These are phyloP conservation scores for Rhynchosporium secalis DNA, from an alignment of 2,329 filamentous ascomycete genomes.

Conservation along the genomic window DNA sequence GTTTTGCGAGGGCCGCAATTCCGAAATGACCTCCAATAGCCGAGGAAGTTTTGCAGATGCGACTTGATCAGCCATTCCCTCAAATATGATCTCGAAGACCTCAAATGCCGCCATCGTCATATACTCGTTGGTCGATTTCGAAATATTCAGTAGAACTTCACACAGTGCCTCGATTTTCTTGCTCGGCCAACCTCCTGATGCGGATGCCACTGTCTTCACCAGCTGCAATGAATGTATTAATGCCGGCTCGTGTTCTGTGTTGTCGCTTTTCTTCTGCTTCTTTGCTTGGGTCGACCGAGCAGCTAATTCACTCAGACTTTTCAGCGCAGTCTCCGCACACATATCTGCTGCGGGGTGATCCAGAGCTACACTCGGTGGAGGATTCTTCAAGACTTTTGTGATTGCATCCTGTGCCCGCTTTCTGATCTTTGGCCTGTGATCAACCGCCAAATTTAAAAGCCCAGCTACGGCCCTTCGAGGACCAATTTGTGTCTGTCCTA, in stretches of 20 bases:
- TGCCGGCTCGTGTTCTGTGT: conserved; percentile 70
- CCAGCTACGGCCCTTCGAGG: conserved; percentile 86
- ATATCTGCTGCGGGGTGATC: conserved; percentile 96
- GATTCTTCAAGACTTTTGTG: conserved; percentile 76
- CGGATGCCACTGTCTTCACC: conserved; percentile 83
- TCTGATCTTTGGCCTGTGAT: conserved; percentile 88
- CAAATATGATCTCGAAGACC: conserved; percentile 96
- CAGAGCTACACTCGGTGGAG: conserved; percentile 85
- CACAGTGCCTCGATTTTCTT: conserved; percentile 92
- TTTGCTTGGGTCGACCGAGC: conserved; percentile 59
- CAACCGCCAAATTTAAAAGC: conserved; percentile 79
- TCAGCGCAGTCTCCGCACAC: conserved; percentile 88
- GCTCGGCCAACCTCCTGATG: conserved; percentile 92
- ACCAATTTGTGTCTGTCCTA: conserved; percentile 78
- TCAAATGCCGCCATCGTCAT: conserved; percentile 96
- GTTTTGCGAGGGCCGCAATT: conserved; percentile 86
- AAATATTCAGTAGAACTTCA: conserved; percentile 84
- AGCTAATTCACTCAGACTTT: conserved; percentile 74
- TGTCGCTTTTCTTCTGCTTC: conserved; percentile 65
- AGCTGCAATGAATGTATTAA: conserved; percentile 91
- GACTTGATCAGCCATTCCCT: conserved; percentile 84
- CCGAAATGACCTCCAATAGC: conserved; percentile 86
- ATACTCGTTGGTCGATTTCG: conserved; percentile 88
- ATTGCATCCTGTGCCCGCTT: conserved; percentile 91
- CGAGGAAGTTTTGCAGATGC: conserved; percentile 87